Conservation (phyloP, 192 early-diverging fungal genomes). For the Chytriomyces sp. region DNA sequence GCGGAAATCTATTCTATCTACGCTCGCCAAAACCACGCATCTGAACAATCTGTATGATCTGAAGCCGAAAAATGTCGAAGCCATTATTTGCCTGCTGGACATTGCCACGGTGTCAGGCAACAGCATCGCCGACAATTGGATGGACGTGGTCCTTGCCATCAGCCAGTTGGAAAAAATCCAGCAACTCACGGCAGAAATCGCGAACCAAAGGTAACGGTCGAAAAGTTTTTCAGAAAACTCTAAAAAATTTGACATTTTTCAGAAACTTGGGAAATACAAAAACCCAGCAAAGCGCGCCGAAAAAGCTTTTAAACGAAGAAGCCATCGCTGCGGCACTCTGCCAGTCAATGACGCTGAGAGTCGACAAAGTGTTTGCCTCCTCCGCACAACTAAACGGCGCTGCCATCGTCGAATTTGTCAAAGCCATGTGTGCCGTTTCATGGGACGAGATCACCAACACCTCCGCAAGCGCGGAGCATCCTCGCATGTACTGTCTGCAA, state of each 20-base stretch:
- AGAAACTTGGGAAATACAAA: slow-evolving; percentile 14
- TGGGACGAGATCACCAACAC: slow-evolving; percentile 84
- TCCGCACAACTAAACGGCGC: slow-evolving; percentile 76
- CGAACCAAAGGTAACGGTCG: slow-evolving; percentile 30
- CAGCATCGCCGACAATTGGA: slow-evolving; percentile 69
- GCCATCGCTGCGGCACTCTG: slow-evolving; percentile 55
- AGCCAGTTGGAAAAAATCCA: slow-evolving; percentile 90
- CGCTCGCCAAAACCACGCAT: slow-evolving; percentile 86
- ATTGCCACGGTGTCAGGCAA: slow-evolving; percentile 68
- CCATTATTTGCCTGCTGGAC: slow-evolving; percentile 83
- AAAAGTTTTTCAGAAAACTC: not conserved
- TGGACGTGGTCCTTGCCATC: slow-evolving; percentile 83
- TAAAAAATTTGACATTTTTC: not conserved
- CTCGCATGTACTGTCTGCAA: slow-evolving; percentile 78
- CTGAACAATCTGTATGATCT: slow-evolving; percentile 84
- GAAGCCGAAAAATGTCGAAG: slow-evolving; percentile 90
- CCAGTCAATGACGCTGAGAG: slow-evolving; percentile 78
- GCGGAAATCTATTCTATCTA: slow-evolving; percentile 87
- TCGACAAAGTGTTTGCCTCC: slow-evolving; percentile 84
- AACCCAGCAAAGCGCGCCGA: slow-evolving; percentile 6
- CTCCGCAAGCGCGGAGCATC: slow-evolving; percentile 52
- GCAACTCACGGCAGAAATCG: slow-evolving; percentile 58
- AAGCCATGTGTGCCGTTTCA: slow-evolving; percentile 82
- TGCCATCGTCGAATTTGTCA: slow-evolving; percentile 90
- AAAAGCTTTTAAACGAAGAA: slow-evolving; percentile 49